Conservation (phyloP, 805 yeast species). For the Saccharomycopsis babjevae region DNA sequence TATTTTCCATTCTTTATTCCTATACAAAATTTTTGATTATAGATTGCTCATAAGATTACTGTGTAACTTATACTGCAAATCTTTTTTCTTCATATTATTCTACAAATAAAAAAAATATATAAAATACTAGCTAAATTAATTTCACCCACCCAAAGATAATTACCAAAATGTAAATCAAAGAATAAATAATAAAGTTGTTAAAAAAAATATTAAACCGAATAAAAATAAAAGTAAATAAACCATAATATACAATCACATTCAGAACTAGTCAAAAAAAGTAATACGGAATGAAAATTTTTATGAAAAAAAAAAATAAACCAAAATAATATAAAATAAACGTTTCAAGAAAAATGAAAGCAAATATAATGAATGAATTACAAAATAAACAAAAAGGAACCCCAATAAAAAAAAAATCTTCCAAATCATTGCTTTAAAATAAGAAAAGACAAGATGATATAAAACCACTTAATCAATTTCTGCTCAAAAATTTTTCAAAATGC, state of each 20-base stretch:
- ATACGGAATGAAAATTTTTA: background rate
- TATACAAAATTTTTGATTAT: too few relatives aligned
- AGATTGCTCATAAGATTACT: too few relatives aligned
- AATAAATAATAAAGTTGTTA: background rate
- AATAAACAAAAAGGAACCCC: background rate
- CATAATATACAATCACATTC: background rate
- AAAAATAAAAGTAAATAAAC: background rate
- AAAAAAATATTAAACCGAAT: background rate
- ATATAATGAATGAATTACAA: background rate
- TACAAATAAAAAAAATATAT: background rate
- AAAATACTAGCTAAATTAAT: background rate
- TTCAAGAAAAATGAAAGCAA: background rate
- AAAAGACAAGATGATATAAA: background rate
- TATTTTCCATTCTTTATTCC: too few relatives aligned
- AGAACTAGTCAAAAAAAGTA: background rate
- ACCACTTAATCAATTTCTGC: background rate
- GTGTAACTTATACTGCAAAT: too few relatives aligned
- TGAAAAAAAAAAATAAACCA: background rate
- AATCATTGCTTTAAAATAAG: background rate
- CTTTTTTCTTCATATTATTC: too few relatives aligned
- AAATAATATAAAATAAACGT: background rate
- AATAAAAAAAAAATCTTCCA: background rate
- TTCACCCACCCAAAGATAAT: background rate
- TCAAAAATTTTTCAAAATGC: constrained; percentile 42
- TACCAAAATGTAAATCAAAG: background rate